These are phyloP conservation scores for Chrysanthemum makinoi DNA, from an alignment of 129 eudicot species.

Conservation along the genomic window DNA sequence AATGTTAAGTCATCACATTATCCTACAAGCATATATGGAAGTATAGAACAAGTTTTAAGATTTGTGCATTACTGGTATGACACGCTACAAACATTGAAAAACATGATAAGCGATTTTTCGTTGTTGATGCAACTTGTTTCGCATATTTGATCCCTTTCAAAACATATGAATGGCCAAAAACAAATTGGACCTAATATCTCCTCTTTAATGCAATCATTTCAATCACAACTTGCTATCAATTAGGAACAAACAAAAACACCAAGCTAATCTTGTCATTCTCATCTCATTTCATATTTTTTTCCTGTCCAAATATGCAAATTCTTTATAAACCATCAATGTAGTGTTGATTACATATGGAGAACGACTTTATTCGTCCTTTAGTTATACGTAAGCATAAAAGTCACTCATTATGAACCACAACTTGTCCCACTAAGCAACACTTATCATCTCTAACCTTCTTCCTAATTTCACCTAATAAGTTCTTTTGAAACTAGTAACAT, in stretches of 20 bases:
- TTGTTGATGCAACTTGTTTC: background rate
- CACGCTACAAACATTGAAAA: too few relatives aligned
- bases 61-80: background rate
- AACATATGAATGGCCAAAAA: constrained; percentile 17
- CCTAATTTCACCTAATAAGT: background rate
- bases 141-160: background rate
- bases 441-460: background rate
- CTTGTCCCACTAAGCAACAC: background rate
- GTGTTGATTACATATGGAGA: constrained; percentile 17
- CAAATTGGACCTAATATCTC: constrained; percentile 12
- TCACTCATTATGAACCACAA: constrained; percentile 17
- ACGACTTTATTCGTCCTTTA: constrained; percentile 11
- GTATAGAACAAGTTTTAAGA: background rate
- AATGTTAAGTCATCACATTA: constrained; percentile 1
- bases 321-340: constrained; percentile 17
- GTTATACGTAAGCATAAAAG: constrained; percentile 21
- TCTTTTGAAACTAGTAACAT: too few relatives aligned
- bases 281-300: constrained; percentile 22
- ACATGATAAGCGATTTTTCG: background rate
- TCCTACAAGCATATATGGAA: background rate
- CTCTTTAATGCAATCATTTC: constrained; percentile 24
- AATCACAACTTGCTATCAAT: constrained; percentile 12
- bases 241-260: constrained; percentile 23
- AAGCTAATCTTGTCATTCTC: constrained; percentile 21
- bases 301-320: constrained; percentile 10